Evolutionary conservation across 1,284 basidiomycete genomes (phyloP), one percentile per base, ranked within the genome.

Genomic region (Ustilago lituana): DNA sequence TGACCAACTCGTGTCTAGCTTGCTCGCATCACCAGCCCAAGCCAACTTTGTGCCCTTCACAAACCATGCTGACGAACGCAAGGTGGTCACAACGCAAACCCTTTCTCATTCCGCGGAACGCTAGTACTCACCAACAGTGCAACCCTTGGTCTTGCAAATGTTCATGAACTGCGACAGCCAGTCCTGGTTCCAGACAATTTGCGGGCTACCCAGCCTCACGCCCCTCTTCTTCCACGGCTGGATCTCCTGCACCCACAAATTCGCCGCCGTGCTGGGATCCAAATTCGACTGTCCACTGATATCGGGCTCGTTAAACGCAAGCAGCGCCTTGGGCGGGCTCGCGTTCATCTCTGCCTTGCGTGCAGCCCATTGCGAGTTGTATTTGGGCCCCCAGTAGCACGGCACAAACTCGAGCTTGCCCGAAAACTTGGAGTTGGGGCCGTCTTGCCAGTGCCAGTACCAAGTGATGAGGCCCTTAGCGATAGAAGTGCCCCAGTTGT

Each of bases 401-500:
- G 79, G 79, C 0, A 81, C 76, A 36, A 66, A 80, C 32, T 80
- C 76, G 39, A 74, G 57, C n/a, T 62, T 54, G 39, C 51, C 52
- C 17, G 50, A 27, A 37, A 78, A 64, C 5, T 52, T 39, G 12
- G 51, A 37, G 45, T 50, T 57, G 20, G 57, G 51, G 17, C 71
- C 79, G 19, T 66, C 64, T 52, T 81, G 68, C 78, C 79, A 81
- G 70, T 81, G 79, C 63, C 77, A 76, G 55, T 79, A 79, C 76
- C 77, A 79, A 11, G 48, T 44, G 39, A 79, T 54, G 37, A 67
- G 58, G 29, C 69, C 77, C 32, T 73, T 67, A 35, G 68, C 66
- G 44, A 80, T 54, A 17, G 37, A 51, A 36, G 19, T 27, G 2
- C 76, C 74, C 67, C 71, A 77, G 33, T 55, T 49, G 67, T 75